Conservation (phyloP, 2,329 filamentous ascomycete species). For the Colletotrichum noveboracense region DNA sequence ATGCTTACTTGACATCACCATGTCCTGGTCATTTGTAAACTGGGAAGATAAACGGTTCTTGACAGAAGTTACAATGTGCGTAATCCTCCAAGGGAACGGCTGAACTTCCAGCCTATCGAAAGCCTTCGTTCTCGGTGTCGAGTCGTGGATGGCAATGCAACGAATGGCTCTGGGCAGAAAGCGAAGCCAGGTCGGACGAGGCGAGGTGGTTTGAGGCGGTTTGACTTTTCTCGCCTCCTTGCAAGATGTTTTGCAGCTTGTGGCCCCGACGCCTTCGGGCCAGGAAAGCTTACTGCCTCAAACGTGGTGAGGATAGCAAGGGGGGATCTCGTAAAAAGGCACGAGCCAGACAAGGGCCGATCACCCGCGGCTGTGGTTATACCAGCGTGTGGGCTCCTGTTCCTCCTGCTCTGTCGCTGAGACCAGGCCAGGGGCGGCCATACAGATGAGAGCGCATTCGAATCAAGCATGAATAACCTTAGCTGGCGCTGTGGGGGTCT, state of each 20-base stretch:
- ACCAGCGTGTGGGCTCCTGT: background rate
- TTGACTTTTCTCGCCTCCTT: slow-evolving; percentile 2
- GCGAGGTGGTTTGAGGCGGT: slow-evolving; percentile 4
- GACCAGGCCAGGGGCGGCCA: background rate
- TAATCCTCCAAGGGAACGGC: background rate
- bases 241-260: slow-evolving; percentile 3
- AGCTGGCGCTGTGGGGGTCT: background rate
- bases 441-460: background rate
- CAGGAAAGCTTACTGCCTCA: slow-evolving; percentile 8
- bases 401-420: slow-evolving; percentile 1
- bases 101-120: background rate
- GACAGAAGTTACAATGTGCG: background rate
- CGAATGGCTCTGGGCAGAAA: background rate
- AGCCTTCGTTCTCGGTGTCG: background rate
- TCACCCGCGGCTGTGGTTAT: background rate
- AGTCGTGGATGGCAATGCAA: background rate
- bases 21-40: background rate
- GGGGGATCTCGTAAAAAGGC: background rate
- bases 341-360: slow-evolving; percentile 8
- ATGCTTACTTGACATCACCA: background rate
- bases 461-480: slow-evolving; percentile 14
- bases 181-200: background rate
- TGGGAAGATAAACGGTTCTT: background rate
- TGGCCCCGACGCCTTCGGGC: background rate
- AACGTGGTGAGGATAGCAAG: background rate